phyloP scores from a whole-genome alignment of 2,329 filamentous ascomycete species.

The Nothophoma quercina region DNA sequence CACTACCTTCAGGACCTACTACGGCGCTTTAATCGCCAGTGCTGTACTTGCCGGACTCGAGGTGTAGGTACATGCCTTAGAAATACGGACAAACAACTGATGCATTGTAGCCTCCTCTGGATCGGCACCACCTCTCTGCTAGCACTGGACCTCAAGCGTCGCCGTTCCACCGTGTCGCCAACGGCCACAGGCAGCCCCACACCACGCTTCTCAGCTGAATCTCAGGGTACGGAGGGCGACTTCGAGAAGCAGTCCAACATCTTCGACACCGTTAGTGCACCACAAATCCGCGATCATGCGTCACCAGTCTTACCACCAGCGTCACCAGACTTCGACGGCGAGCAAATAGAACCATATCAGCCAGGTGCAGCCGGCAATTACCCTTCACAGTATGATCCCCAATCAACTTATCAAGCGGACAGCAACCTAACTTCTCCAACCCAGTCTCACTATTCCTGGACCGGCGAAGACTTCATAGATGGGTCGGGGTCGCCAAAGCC shows the following conservation, averaged over 20 bases:
- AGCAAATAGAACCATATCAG: constrained; percentile 3
- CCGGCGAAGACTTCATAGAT: constrained; percentile 1
- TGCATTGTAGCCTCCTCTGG: constrained; percentile 14
- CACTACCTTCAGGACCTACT: constrained; percentile 27
- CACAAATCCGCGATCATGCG: constrained; percentile 9
- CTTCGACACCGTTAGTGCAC: constrained; percentile 17
- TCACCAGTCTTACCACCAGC: constrained; percentile 18
- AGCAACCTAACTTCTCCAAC: background rate
- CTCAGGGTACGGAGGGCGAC: constrained; percentile 1
- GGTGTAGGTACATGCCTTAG: constrained; percentile 28
- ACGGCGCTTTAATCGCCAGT: constrained; percentile 33
- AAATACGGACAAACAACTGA: background rate
- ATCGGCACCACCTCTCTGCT: constrained; percentile 10
- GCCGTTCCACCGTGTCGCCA: constrained; percentile 9
- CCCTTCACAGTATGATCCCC: constrained; percentile 3
- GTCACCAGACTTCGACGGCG: constrained; percentile 15
- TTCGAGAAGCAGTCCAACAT: constrained; percentile 11
- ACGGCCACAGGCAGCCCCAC: background rate
- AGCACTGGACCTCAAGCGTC: constrained; percentile 13
- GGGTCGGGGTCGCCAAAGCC: background rate
- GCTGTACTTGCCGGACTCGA: constrained; percentile 37
- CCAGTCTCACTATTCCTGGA: constrained; percentile 1
- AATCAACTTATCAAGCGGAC: background rate
- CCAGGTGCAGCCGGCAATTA: background rate
- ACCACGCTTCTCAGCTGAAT: constrained; percentile 10